These are phyloP conservation scores for Plasmodium billcollinsi DNA, from an alignment of 169 alveolate genomes.

Conservation along the genomic window DNA sequence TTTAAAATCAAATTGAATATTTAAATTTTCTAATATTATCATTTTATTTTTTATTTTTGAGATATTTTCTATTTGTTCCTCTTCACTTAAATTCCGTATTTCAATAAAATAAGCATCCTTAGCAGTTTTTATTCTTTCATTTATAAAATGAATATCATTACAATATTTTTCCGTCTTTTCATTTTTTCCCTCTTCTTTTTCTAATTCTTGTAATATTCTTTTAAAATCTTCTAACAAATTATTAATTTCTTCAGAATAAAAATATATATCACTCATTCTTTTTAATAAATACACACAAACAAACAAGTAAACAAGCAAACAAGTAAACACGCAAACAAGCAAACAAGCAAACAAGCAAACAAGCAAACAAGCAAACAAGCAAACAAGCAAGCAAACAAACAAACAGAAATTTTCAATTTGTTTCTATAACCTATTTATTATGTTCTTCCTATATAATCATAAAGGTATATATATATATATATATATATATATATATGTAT, in stretches of 20 bases:
- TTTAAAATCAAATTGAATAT: slow-evolving; percentile 47
- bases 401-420: too few species aligned
- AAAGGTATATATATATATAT: neutral
- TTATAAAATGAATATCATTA: slow-evolving; percentile 41
- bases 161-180: slow-evolving; percentile 45
- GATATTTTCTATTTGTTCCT: slow-evolving; percentile 38
- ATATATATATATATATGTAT: too few species aligned
- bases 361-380: too few species aligned
- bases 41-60: slow-evolving; percentile 51
- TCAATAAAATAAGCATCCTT: slow-evolving; percentile 75
- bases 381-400: too few species aligned
- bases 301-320: too few species aligned
- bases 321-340: too few species aligned
- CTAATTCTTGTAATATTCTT: slow-evolving; percentile 13
- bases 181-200: slow-evolving; percentile 1
- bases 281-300: neutral
- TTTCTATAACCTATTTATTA: too few species aligned
- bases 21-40: slow-evolving; percentile 40
- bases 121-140: slow-evolving; percentile 70
- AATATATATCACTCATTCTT: slow-evolving; percentile 50
- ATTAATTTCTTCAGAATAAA: slow-evolving; percentile 63
- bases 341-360: too few species aligned
- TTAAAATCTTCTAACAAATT: slow-evolving; percentile 54
- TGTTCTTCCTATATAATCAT: neutral
- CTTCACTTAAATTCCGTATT: slow-evolving; percentile 44